Conservation (phyloP, 2,329 filamentous ascomycete species). For the Verticillium klebahnii region DNA sequence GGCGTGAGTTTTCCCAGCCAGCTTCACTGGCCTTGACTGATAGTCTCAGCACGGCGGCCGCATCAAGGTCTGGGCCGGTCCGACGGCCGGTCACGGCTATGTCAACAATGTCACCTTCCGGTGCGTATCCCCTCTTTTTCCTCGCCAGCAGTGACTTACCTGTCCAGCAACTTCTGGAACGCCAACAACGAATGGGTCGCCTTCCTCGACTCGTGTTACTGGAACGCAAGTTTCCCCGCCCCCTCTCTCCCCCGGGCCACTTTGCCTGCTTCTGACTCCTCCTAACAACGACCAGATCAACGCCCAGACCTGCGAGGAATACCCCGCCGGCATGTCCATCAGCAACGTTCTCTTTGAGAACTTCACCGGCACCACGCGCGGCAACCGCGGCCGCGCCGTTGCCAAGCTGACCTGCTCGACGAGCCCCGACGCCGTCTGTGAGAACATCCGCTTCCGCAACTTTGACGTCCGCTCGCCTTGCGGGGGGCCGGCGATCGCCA, state of each 20-base stretch:
- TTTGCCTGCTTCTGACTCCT: background rate
- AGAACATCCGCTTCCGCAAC: slow-evolving; percentile 47
- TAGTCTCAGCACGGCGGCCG: slow-evolving; percentile 47
- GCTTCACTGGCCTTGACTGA: background rate
- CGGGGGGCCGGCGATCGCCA: slow-evolving; percentile 34
- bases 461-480: slow-evolving; percentile 50
- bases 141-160: background rate
- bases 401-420: slow-evolving; percentile 50
- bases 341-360: slow-evolving; percentile 54
- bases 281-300: slow-evolving; percentile 28
- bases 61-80: slow-evolving; percentile 60
- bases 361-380: slow-evolving; percentile 49
- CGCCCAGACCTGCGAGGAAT: slow-evolving; percentile 54
- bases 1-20: background rate
- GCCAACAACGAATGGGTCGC: slow-evolving; percentile 59
- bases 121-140: background rate
- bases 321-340: slow-evolving; percentile 49
- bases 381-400: slow-evolving; percentile 47
- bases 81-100: slow-evolving; percentile 47
- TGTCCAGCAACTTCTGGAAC: slow-evolving; percentile 43
- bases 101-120: slow-evolving; percentile 58
- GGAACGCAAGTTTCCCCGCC: slow-evolving; percentile 33
- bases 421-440: slow-evolving; percentile 46
- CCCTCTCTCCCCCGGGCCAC: background rate
- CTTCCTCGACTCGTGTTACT: slow-evolving; percentile 40